Evolutionary conservation across 2,329 filamentous ascomycete species (phyloP), one percentile per base, ranked within the genome.

Genomic region (Fusarium secorum): DNA sequence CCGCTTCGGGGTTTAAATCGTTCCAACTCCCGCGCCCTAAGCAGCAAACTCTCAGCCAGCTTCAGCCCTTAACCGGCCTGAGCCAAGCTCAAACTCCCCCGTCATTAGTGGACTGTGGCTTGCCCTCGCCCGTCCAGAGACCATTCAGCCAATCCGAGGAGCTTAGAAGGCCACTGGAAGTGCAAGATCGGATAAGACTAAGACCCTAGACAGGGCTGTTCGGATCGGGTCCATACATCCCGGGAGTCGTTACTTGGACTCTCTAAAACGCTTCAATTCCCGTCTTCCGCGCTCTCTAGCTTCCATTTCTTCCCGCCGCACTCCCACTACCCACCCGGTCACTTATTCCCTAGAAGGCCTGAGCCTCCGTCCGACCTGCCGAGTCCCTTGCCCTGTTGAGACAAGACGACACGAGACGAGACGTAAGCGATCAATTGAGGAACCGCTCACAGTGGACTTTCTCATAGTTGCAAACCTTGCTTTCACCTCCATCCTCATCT

Each of bases 181-280:
- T 38, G 38, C 26, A 39, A 58, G 56, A 72, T 72, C 68, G 68
- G 60, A 69, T 54, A 72, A 72, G 46, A 54, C 38, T n/a, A 54
- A 35, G n/a, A 60, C 60, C 66, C 61, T 63, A 70, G 64, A 63
- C 64, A 68, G 49, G 64, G 49, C 64, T 68, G 39, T 62, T 57
- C 51, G 49, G 51, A 44, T 67, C 54, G 48, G 52, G 49, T 49
- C 55, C 28, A 30, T 48, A 35, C 44, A 41, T 54, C 41, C 42
- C 46, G 56, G 38, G 28, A 59, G 53, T 46, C 18, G 22, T 49
- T 68, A 46, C 48, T 45, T 44, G 51, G 30, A 32, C 55, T 59
- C 56, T 66, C 48, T 70, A 58, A 62, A 63, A 64, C 64, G 66
- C 66, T 70, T 67, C 60, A 61, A 66, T 66, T 59, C 69, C 69